A percentile compares a stretch with the other conserved stretches of the same genome.
Conservation (phyloP, 352 stramenopile genomes). For the Phytophthora uliginosa region DNA sequence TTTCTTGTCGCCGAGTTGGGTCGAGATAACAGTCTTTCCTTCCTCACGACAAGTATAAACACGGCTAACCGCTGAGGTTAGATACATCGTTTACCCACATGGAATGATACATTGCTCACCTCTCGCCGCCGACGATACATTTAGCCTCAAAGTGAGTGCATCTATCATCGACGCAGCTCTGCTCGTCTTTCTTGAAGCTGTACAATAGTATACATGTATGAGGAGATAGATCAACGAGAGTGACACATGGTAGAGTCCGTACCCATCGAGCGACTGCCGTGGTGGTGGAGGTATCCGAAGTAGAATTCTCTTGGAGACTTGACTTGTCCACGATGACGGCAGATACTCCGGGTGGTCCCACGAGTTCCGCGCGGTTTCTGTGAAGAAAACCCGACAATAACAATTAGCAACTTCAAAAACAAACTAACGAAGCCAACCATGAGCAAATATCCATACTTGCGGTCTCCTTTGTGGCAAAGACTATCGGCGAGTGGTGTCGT, state of each 20-base stretch:
- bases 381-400: neutral
- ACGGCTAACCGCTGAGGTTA: slow-evolving; percentile 18
- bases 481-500: slow-evolving; percentile 73
- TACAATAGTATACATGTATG: neutral
- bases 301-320: slow-evolving; percentile 75
- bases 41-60: slow-evolving; percentile 33
- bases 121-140: slow-evolving; percentile 55
- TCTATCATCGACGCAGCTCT: neutral
- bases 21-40: slow-evolving; percentile 21
- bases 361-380: slow-evolving; percentile 28
- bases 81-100: neutral
- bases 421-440: neutral
- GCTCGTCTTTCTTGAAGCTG: neutral
- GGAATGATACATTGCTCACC: slow-evolving; percentile 28
- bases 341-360: slow-evolving; percentile 71
- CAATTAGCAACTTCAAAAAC: neutral
- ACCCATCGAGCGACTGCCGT: slow-evolving; percentile 13
- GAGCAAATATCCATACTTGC: slow-evolving; percentile 30
- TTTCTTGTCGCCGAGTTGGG: slow-evolving; percentile 9
- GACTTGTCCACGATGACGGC: slow-evolving; percentile 69
- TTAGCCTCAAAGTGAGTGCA: slow-evolving; percentile 55
- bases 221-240: neutral
- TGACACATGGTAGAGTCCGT: neutral
- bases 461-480: slow-evolving; percentile 64
- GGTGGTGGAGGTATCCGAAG: slow-evolving; percentile 33